Evolutionary conservation across 2,329 filamentous ascomycete genomes (phyloP), one percentile per base, ranked within the genome.

Genomic region (Talaromyces sp.): DNA sequence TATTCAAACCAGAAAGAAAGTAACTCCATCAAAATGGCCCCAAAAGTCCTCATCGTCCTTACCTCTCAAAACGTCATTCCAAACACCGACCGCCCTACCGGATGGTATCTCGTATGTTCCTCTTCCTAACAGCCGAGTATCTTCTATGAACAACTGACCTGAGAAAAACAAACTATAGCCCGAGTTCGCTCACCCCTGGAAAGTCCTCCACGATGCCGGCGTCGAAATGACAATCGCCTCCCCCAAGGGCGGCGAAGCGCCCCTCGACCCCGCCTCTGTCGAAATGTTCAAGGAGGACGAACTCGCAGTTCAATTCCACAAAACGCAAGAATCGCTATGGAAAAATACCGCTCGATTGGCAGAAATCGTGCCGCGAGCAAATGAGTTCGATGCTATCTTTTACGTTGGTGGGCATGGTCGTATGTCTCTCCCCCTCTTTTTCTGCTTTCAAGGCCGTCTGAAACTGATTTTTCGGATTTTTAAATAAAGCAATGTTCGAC

Each of bases 41-140:
- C 79, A 39, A 88, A 87, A 71, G 75, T 90, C 63, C 86, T 91
- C 75, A 75, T 89, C 70, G 83, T 91, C 59, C 82, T 90, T 61
- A 88, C 85, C 63, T 89, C 86, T 61, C 79, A 82, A 70, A 70
- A 72, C 63, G 71, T 75, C 61, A 71, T 80, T 53, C 75, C 74
- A 53, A 66, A 69, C 64, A 71, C 69, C 45, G 70, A 72, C 62
- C 72, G 75, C 56, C 80, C 81, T 9, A 89, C 87, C 0, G 88
- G 88, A 63, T 90, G 87, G 87, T 90, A 84, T 68, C 75, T 90
- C 66, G 84, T 86, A 75, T 51, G 76, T 61, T 41, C 22, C 5
- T 31, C 25, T 25, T 31, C 15, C 1, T 13, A 6, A 6, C 19
- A 3, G 11, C 9, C 6, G 25, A 28, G 25, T 3, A 28, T 28